Base-by-base conservation (phyloP, 1,284 basidiomycete species). In the Irpex sp. region DNA sequence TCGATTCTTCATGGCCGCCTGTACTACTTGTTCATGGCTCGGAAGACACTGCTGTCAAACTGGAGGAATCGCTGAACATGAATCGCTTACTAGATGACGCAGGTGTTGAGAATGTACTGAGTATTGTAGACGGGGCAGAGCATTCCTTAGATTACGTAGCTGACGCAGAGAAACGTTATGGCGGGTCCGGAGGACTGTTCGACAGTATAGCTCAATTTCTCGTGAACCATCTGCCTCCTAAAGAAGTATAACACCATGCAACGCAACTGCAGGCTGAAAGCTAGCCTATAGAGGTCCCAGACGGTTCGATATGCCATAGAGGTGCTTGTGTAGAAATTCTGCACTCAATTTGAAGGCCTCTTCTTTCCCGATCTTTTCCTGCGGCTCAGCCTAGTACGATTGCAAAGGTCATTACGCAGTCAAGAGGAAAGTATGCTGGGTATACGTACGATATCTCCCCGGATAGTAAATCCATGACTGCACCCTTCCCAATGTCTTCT, bases 111-210 rank as follows among this genome's bases (percentile, higher is more conserved):
- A 77, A 76, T 4, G 68, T 74, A 43, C 61, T 87, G 8, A 68
- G 74, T 11, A 73, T 82, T 21, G 71, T 84, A 6, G 76, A 80
- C 4, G 84, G 79, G 3, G 74, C 74, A 65, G 84, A 86, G 59
- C 87, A 88, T 67, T 82, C 82, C 0, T 87, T 88, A 63, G 85
- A 87, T 68, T 82, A 81, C 66, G 76, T 73, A 31, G 67, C 74
- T 4, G 69, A 70, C 13, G 81, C 81, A 3, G 82, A 84, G 62
- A 73, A 70, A 6, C 61, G 67, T 46, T 74, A 69, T 50, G 70
- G 74, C 2, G 59, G 55, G 9, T 65, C 73, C 36, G 70, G 70
- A 5, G 66, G 67, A 15, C 62, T 77, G 46, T 81, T 79, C 62
- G 76, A 79, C 59, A 61, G 70, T 35, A 75, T 76, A 26, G 67